Conservation (phyloP, 106 monocot genomes). For the Dioscorea zingiberensis region DNA sequence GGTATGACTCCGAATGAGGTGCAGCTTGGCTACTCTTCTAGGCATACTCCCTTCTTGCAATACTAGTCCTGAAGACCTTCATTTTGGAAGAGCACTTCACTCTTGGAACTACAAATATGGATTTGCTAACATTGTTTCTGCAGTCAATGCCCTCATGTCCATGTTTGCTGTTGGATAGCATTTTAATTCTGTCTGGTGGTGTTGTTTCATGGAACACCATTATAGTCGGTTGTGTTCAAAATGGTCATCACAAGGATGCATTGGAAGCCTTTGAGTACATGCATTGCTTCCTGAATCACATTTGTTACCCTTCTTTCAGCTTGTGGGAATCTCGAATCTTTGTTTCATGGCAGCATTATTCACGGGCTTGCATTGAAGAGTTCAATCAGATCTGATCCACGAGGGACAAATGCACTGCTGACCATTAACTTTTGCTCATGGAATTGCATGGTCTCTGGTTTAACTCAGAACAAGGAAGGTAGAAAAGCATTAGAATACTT, state of each 20-base stretch:
- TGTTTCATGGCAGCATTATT: constrained; percentile 18
- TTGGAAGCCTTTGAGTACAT: constrained; percentile 31
- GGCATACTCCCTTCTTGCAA: constrained; percentile 46
- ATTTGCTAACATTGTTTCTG: constrained; percentile 19
- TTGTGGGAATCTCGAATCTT: constrained; percentile 38
- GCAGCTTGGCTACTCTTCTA: constrained; percentile 41
- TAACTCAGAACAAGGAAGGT: constrained; percentile 43
- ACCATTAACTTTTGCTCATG: constrained; percentile 56
- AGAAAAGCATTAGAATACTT: constrained; percentile 36
- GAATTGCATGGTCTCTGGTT: constrained; percentile 72
- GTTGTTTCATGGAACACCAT: constrained; percentile 66
- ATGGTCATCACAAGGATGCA: constrained; percentile 31
- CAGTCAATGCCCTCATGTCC: constrained; percentile 56
- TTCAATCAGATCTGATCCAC: constrained; percentile 24
- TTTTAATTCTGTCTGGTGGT: constrained; percentile 22
- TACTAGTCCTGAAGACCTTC: constrained; percentile 22
- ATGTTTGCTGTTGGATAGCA: constrained; percentile 40
- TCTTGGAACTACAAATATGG: constrained; percentile 49
- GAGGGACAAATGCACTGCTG: constrained; percentile 49
- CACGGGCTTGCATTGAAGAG: constrained; percentile 45
- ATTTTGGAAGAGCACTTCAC: constrained; percentile 56
- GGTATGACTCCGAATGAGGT: constrained; percentile 34
- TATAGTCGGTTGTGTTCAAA: constrained; percentile 42
- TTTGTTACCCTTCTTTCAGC: constrained; percentile 49
- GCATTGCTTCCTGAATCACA: constrained; percentile 25